These are phyloP conservation scores for Cordyceps sp. DNA, from an alignment of 2,329 filamentous ascomycete genomes.

Conservation along the genomic window DNA sequence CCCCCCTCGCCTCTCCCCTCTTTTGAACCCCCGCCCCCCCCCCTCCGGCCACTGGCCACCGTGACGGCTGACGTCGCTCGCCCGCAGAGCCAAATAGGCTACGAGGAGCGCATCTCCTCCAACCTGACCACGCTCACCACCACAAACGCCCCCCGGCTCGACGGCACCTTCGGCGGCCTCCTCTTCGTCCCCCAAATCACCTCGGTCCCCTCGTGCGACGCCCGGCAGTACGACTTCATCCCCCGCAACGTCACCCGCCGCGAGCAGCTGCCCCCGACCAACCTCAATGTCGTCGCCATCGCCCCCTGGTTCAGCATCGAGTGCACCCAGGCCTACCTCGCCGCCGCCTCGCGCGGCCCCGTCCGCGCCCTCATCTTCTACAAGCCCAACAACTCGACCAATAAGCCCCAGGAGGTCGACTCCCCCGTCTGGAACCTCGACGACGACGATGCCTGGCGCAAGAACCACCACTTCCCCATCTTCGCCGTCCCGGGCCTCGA, in stretches of 20 bases:
- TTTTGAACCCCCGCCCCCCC: no score
- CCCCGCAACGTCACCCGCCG: conserved; percentile 60
- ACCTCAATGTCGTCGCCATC: conserved; percentile 63
- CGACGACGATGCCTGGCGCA: conserved; percentile 56
- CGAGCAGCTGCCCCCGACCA: conserved; percentile 47
- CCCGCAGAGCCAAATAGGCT: conserved; percentile 27
- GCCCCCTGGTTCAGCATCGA: conserved; percentile 68
- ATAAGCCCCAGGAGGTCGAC: conserved; percentile 46
- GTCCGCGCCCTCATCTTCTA: conserved; percentile 50
- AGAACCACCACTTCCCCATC: conserved; percentile 56
- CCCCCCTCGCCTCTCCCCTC: neutral
- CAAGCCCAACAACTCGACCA: conserved; percentile 34
- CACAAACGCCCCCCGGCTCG: conserved; percentile 40
- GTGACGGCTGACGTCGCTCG: conserved; percentile 7
- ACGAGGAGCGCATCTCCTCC: conserved; percentile 29
- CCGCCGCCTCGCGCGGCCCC: conserved; percentile 37
- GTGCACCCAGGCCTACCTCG: conserved; percentile 61
- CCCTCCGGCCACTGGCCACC: no score
- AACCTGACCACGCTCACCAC: conserved; percentile 65
- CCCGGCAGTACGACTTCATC: conserved; percentile 46
- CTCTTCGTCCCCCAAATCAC: conserved; percentile 68
- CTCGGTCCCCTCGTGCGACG: conserved; percentile 41
- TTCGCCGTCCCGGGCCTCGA: conserved; percentile 60
- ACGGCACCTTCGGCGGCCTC: conserved; percentile 55
- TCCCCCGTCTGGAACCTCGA: conserved; percentile 54